Evolutionary conservation across 2,329 filamentous ascomycete genomes (phyloP).

Genomic region (Stemphylium vesicarium): DNA sequence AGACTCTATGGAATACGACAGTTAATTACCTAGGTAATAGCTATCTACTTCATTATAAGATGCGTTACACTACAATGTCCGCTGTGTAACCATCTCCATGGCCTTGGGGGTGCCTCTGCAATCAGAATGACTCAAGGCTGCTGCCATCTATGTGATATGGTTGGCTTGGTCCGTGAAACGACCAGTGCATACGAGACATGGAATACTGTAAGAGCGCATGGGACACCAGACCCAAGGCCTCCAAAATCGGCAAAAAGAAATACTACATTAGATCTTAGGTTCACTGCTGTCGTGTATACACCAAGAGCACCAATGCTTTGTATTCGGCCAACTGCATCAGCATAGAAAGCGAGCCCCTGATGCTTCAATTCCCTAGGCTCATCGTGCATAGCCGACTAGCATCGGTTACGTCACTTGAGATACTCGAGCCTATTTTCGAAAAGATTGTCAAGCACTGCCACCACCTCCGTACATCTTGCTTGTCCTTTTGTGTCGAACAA

Average conservation of each 20-base stretch:
- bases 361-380: slow-evolving; percentile 13
- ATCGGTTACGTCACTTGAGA: slow-evolving; percentile 9
- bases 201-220: no score
- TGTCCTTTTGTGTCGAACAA: neutral
- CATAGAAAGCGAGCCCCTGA: slow-evolving; percentile 10
- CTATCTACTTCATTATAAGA: no score
- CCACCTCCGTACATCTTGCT: neutral
- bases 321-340: slow-evolving; percentile 16
- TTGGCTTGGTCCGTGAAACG: neutral
- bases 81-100: no score
- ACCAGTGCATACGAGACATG: neutral
- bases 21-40: no score
- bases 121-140: no score
- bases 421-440: slow-evolving; percentile 12
- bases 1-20: no score
- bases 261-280: slow-evolving; percentile 7
- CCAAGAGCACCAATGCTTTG: slow-evolving; percentile 13
- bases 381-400: slow-evolving; percentile 7
- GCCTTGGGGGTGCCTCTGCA: no score
- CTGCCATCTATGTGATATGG: neutral
- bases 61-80: no score
- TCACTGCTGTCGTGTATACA: slow-evolving; percentile 17
- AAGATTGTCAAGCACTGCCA: slow-evolving; percentile 11
- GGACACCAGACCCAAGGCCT: no score
- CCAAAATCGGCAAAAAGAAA: neutral